Percentiles rank a stretch among this genome's conserved stretches.
These are phyloP conservation scores for Biscogniauxia mediterranea DNA, from an alignment of 2,329 filamentous ascomycete species.

Conservation along the genomic window DNA sequence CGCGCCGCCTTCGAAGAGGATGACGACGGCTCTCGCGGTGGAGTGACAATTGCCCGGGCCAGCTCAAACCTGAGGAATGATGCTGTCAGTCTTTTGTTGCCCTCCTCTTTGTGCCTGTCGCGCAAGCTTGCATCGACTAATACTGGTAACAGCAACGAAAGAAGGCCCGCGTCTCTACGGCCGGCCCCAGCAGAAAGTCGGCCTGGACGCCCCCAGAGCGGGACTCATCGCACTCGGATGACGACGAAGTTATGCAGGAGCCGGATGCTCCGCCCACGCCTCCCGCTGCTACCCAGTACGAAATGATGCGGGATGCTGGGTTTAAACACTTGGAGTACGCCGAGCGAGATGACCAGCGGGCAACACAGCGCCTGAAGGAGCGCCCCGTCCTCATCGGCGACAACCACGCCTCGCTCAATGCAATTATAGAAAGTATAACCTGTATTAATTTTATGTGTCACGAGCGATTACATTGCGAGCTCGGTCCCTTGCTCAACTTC, in stretches of 20 bases:
- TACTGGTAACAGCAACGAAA: slow-evolving; percentile 33
- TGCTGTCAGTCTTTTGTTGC: slow-evolving; percentile 34
- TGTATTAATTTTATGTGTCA: slow-evolving; percentile 98
- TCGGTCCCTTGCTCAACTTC: slow-evolving; percentile 97
- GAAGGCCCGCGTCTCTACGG: slow-evolving; percentile 37
- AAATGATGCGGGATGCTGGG: slow-evolving; percentile 57
- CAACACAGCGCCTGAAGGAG: slow-evolving; percentile 61
- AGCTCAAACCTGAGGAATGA: slow-evolving; percentile 41
- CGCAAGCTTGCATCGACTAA: slow-evolving; percentile 7
- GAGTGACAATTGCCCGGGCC: slow-evolving; percentile 37
- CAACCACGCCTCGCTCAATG: slow-evolving; percentile 76
- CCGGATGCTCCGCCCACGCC: slow-evolving; percentile 27
- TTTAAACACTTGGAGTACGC: slow-evolving; percentile 57
- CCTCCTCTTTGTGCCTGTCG: not conserved
- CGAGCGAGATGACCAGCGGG: slow-evolving; percentile 59
- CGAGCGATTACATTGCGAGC: slow-evolving; percentile 70
- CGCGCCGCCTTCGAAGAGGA: slow-evolving; percentile 34
- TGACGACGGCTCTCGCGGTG: slow-evolving; percentile 33
- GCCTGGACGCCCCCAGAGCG: slow-evolving; percentile 20
- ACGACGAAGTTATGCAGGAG: slow-evolving; percentile 31
- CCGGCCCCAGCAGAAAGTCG: slow-evolving; percentile 15
- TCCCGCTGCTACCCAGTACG: slow-evolving; percentile 59
- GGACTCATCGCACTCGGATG: slow-evolving; percentile 26
- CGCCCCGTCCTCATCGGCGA: slow-evolving; percentile 52
- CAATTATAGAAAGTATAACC: slow-evolving; percentile 83